Percentiles rank a stretch among this genome's conserved stretches.
These are phyloP conservation scores for Coniferiporia weirii DNA, from an alignment of 1,284 basidiomycete species.

Conservation along the genomic window DNA sequence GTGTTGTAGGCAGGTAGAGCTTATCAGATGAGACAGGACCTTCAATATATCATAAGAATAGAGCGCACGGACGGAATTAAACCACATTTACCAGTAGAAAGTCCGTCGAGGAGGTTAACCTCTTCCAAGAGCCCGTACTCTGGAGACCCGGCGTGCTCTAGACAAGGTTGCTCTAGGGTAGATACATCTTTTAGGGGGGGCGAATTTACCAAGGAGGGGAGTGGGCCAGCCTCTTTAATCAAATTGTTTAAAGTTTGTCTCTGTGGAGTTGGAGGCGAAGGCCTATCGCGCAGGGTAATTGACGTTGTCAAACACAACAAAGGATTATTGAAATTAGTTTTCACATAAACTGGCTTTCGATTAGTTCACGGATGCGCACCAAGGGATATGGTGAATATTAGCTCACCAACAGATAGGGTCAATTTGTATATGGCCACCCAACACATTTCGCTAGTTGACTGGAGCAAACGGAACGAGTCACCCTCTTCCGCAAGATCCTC, in stretches of 20 bases:
- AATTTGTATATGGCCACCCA: conserved; percentile 79
- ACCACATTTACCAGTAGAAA: conserved; percentile 41
- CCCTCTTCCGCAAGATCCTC: conserved; percentile 41
- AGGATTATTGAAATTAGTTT: conserved; percentile 66
- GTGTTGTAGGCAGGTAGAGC: conserved; percentile 54
- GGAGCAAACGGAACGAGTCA: conserved; percentile 60
- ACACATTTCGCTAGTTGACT: conserved; percentile 47
- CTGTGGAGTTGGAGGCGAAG: conserved; percentile 46
- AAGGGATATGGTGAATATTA: conserved; percentile 3
- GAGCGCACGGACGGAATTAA: neutral
- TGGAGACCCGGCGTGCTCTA: neutral
- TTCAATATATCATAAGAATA: conserved; percentile 15
- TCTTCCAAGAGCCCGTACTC: conserved; percentile 48
- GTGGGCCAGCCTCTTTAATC: conserved; percentile 32
- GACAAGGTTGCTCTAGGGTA: neutral
- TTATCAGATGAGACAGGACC: conserved; percentile 34
- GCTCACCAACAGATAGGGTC: conserved; percentile 69
- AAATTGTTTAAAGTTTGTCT: conserved; percentile 49
- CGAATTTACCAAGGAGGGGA: conserved; percentile 21
- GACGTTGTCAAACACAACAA: conserved; percentile 78
- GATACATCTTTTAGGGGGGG: neutral
- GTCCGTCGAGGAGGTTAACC: conserved; percentile 72
- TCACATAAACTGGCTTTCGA: conserved; percentile 54
- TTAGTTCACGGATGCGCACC: conserved; percentile 5
- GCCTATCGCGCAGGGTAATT: conserved; percentile 71